A percentile compares a stretch with the other conserved stretches of the same genome.
Conservation (phyloP, 2,329 filamentous ascomycete species). For the Trichoderma gracile region DNA sequence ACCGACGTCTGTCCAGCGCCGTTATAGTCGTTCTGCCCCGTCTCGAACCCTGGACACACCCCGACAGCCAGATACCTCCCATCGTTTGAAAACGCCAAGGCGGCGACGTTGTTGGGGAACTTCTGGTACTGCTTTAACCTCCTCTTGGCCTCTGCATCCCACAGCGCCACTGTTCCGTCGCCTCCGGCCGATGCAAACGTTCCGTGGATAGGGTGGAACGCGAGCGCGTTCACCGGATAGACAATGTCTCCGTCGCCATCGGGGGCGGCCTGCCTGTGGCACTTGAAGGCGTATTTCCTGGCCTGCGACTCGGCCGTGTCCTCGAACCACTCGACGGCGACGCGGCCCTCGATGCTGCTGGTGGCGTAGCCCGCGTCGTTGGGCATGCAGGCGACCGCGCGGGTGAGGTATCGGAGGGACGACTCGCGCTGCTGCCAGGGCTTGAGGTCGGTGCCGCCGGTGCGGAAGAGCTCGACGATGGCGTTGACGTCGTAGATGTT, state of each 20-base stretch:
- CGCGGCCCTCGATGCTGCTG: conserved; percentile 88
- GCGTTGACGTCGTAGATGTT: conserved; percentile 88
- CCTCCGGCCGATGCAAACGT: conserved; percentile 90
- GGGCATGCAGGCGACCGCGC: conserved; percentile 93
- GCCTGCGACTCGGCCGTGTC: conserved; percentile 82
- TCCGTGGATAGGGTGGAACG: conserved; percentile 80
- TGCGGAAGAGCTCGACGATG: conserved; percentile 57
- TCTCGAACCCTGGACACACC: conserved; percentile 86
- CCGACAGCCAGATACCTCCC: conserved; percentile 78
- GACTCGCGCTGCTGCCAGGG: conserved; percentile 95
- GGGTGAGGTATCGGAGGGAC: conserved; percentile 92
- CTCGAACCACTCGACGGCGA: conserved; percentile 98
- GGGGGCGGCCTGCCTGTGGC: conserved; percentile 75
- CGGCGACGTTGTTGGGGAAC: conserved; percentile 75
- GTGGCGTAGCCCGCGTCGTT: conserved; percentile 93
- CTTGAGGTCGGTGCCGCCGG: conserved; percentile 53
- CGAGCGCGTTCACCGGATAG: conserved; percentile 86
- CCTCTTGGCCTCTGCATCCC: conserved; percentile 89
- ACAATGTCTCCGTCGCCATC: conserved; percentile 73
- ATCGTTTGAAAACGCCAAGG: conserved; percentile 73
- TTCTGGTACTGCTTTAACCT: conserved; percentile 87
- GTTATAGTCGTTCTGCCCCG: conserved; percentile 74
- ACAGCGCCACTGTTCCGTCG: conserved; percentile 87
- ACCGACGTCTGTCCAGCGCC: conserved; percentile 74
- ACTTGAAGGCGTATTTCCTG: conserved; percentile 98